Evolutionary conservation across 2,329 filamentous ascomycete species (phyloP).

Genomic region (Corynespora cassiicola): DNA sequence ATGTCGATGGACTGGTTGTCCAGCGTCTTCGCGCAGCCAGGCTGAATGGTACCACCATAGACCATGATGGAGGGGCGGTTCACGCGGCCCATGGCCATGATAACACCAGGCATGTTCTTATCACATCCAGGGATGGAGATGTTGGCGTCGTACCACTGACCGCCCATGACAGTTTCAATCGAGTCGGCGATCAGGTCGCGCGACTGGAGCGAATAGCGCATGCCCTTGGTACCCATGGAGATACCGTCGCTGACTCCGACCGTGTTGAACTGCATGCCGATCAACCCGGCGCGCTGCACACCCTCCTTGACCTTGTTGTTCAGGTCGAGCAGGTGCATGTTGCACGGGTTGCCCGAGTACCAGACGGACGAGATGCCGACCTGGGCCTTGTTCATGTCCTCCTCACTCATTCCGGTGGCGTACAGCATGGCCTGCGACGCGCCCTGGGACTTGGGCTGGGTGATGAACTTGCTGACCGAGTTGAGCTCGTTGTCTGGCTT

Average conservation of each 20-base stretch:
- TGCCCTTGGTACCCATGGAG: conserved; percentile 96
- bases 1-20: conserved; percentile 84
- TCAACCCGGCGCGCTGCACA: conserved; percentile 76
- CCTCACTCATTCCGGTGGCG: conserved; percentile 85
- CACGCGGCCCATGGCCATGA: conserved; percentile 86
- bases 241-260: conserved; percentile 97
- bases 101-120: conserved; percentile 88
- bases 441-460: conserved; percentile 96
- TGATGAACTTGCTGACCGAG: conserved; percentile 83
- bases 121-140: conserved; percentile 97
- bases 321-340: conserved; percentile 96
- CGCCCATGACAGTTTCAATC: conserved; percentile 98
- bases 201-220: conserved; percentile 94
- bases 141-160: conserved; percentile 98
- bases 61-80: conserved; percentile 97
- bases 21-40: conserved; percentile 81
- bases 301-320: conserved; percentile 78
- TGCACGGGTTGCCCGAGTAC: conserved; percentile 98
- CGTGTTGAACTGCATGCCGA: conserved; percentile 98
- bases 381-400: conserved; percentile 94
- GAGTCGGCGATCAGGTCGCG: conserved; percentile 97
- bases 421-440: conserved; percentile 99
- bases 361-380: conserved; percentile 97
- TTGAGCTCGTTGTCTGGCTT: conserved; percentile 61
- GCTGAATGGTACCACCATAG: conserved; percentile 92